phyloP scores from a whole-genome alignment of 2,329 filamentous ascomycete genomes.

The Aureobasidium sp. region DNA sequence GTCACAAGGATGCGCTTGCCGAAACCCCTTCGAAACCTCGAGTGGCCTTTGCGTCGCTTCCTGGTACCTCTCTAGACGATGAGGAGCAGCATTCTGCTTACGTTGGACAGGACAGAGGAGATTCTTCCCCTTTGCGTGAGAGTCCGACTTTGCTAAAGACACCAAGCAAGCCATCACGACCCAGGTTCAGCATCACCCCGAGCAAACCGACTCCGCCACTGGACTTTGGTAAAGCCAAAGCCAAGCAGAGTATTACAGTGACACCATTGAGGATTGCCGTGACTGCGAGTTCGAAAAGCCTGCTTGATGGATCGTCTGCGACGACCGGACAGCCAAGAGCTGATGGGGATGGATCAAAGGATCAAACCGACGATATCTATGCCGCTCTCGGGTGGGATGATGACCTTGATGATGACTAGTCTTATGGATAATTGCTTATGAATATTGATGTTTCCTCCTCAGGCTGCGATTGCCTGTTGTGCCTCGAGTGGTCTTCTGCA shows the following conservation, averaged over 20 bases:
- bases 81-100: neutral
- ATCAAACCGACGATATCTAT: conserved; percentile 26
- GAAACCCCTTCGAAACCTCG: conserved; percentile 13
- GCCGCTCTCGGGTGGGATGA: conserved; percentile 40
- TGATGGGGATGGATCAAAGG: neutral
- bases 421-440: neutral
- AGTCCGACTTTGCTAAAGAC: conserved; percentile 7
- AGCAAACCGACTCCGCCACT: neutral
- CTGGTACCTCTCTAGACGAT: conserved; percentile 18
- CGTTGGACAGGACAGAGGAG: conserved; percentile 10
- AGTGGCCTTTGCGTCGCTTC: neutral
- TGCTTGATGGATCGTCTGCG: conserved; percentile 9
- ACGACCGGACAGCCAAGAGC: neutral
- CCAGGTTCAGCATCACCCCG: neutral
- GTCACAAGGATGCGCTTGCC: conserved; percentile 16
- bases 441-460: neutral
- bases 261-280: conserved; percentile 10
- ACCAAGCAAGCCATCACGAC: conserved; percentile 3
- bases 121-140: neutral
- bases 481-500: too few relatives aligned
- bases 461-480: too few relatives aligned
- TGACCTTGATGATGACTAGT: conserved; percentile 10
- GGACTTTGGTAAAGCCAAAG: neutral
- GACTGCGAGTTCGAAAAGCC: conserved; percentile 20
- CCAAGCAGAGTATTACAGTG: neutral